Evolutionary conservation across 768 basidiomycete species (phyloP).

Genomic region (Mycena indigotica): DNA sequence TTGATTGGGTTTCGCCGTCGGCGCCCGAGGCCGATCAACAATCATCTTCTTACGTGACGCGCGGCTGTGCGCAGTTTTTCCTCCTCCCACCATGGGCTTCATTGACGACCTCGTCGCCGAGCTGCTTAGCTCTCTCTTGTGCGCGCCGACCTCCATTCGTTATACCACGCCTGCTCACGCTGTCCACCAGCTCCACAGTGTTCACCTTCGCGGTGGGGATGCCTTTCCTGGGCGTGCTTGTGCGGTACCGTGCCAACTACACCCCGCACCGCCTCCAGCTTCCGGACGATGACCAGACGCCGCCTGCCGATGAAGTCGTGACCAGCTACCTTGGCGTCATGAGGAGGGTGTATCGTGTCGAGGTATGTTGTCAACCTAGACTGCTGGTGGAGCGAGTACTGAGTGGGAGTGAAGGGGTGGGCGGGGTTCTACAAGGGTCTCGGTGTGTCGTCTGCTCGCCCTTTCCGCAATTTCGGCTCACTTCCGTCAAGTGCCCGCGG

Average conservation of each 20-base stretch:
- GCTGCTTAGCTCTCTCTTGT: background rate
- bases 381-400: background rate
- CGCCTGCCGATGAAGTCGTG: background rate
- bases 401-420: background rate
- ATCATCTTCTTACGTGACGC: too few relatives aligned
- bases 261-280: conserved; percentile 1
- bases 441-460: background rate
- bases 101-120: background rate
- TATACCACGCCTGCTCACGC: background rate
- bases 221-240: conserved; percentile 6
- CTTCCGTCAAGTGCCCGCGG: background rate
- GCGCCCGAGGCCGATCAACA: too few relatives aligned
- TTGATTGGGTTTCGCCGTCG: too few relatives aligned
- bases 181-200: background rate
- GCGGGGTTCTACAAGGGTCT: conserved; percentile 6
- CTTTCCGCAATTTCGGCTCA: background rate
- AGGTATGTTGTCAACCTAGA: conserved; percentile 1
- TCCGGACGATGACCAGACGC: background rate
- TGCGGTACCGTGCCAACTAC: conserved; percentile 8
- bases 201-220: background rate
- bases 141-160: background rate
- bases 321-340: background rate
- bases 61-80: background rate
- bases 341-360: background rate
- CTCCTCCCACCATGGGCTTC: background rate